These are phyloP conservation scores for Tulasnella sp. DNA, from an alignment of 768 basidiomycete genomes.

Conservation along the genomic window DNA sequence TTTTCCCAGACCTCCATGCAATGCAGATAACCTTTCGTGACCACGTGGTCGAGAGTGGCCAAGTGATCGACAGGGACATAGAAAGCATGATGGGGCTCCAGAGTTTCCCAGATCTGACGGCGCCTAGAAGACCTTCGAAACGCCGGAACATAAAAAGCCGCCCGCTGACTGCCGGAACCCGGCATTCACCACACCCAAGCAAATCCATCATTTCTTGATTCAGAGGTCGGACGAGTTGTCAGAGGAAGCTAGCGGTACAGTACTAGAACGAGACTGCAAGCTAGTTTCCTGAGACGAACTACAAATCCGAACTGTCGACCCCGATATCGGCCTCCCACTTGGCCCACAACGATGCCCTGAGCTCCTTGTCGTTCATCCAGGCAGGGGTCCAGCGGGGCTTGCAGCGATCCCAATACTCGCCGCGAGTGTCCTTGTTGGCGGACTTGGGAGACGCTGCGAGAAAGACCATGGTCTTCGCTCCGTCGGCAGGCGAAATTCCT, in stretches of 20 bases:
- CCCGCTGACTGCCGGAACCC: too few relatives aligned
- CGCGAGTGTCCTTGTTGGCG: background rate
- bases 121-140: background rate
- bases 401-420: constrained; percentile 26
- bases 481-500: constrained; percentile 1
- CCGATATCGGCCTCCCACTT: constrained; percentile 25
- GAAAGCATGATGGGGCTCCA: background rate
- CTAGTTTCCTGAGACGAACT: background rate
- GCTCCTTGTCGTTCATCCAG: constrained; percentile 22
- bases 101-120: constrained; percentile 2
- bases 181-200: too few relatives aligned
- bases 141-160: background rate
- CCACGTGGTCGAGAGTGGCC: background rate
- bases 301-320: background rate
- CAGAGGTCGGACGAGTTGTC: too few relatives aligned
- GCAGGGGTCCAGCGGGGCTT: constrained; percentile 17
- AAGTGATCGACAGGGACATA: constrained; percentile 7
- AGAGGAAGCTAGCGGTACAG: too few relatives aligned
- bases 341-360: constrained; percentile 19
- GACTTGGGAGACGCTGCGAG: constrained; percentile 22
- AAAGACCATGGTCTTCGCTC: constrained; percentile 24
- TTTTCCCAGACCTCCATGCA: background rate
- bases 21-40: background rate
- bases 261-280: too few relatives aligned
- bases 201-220: too few relatives aligned